phyloP scores from a whole-genome alignment of 164 flowering plant species.

The Vitis labrusca region DNA sequence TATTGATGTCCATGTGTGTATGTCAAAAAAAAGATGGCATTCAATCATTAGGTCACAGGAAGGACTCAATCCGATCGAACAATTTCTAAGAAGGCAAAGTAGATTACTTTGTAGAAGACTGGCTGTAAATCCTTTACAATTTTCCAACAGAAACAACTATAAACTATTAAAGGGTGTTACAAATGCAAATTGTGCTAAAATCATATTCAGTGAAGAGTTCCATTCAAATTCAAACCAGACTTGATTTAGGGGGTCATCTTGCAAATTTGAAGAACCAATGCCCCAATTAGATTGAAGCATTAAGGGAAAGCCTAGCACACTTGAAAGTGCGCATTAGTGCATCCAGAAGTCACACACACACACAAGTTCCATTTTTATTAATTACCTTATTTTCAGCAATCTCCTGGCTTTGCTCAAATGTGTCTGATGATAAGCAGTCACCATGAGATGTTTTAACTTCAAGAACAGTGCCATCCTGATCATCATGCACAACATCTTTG shows the following conservation, averaged over 20 bases:
- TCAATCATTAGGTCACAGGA: too few relatives aligned
- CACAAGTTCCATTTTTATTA: not conserved
- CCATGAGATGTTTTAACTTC: conserved; percentile 11
- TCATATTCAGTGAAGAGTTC: too few relatives aligned
- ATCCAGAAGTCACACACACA: too few relatives aligned
- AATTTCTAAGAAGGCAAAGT: not conserved
- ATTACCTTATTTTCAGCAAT: conserved; percentile 27
- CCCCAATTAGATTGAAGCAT: too few relatives aligned
- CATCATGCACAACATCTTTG: conserved; percentile 7
- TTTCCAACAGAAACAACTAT: not conserved
- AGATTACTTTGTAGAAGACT: not conserved
- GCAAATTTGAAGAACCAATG: too few relatives aligned
- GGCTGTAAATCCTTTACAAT: not conserved
- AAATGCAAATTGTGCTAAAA: too few relatives aligned
- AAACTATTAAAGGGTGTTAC: too few relatives aligned
- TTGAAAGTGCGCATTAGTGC: too few relatives aligned
- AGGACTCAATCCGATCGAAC: not conserved
- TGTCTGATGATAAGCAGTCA: conserved; percentile 10
- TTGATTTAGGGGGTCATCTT: too few relatives aligned
- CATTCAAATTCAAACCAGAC: too few relatives aligned
- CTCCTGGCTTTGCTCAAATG: conserved; percentile 15
- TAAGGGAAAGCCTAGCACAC: too few relatives aligned
- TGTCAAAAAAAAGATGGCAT: not conserved
- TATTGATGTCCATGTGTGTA: not conserved
- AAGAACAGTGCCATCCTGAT: conserved; percentile 2